These are phyloP conservation scores for Hypoxylon rubiginosum DNA, from an alignment of 2,329 filamentous ascomycete genomes.

Conservation along the genomic window DNA sequence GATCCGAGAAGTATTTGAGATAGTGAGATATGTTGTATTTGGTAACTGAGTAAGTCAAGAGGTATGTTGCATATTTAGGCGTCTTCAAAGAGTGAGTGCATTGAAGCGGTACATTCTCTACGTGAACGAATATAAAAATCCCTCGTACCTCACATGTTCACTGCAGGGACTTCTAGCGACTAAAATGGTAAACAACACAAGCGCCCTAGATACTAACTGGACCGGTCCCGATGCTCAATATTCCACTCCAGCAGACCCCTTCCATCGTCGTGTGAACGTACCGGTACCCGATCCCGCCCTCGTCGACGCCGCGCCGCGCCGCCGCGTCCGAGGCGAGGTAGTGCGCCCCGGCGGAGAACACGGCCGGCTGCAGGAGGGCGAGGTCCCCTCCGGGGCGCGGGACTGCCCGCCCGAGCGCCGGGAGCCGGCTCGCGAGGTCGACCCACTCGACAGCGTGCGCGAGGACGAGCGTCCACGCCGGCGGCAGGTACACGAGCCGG, in stretches of 20 bases:
- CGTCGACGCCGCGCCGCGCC: constrained; percentile 54
- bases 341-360: constrained; percentile 55
- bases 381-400: constrained; percentile 55
- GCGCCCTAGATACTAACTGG: background rate
- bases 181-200: no score
- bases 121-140: no score
- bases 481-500: constrained; percentile 51
- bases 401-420: constrained; percentile 49
- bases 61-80: no score
- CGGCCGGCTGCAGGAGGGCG: constrained; percentile 57
- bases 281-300: constrained; percentile 60
- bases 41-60: no score
- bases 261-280: constrained; percentile 56
- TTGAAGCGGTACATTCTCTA: no score
- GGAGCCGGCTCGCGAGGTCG: constrained; percentile 48
- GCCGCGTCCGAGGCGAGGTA: constrained; percentile 55
- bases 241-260: constrained; percentile 60
- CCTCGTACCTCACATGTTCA: no score
- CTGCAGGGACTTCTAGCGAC: no score
- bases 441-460: constrained; percentile 57
- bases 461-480: constrained; percentile 55
- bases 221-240: constrained; percentile 37
- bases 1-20: no score
- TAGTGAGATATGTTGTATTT: no score
- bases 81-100: no score